Evolutionary conservation across 2,329 filamentous ascomycete species (phyloP), one percentile per base, ranked within the genome.

Genomic region (Colletotrichum zoysiae): DNA sequence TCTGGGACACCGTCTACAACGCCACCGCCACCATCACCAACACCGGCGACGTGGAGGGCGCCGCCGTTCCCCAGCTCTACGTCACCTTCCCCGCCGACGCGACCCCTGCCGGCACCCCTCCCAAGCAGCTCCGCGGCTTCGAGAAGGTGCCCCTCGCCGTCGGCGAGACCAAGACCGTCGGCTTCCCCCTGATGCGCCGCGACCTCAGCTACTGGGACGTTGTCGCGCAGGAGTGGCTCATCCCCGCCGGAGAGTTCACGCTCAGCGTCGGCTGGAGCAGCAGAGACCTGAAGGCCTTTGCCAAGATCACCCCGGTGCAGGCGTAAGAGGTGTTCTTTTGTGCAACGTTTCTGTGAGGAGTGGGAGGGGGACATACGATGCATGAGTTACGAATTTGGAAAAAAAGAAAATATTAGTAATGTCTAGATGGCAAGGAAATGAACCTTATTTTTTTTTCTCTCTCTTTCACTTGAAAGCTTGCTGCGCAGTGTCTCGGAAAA

Each of bases 1-100:
- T 91, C 33, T 90, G 86, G 83, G 82, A 86, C 9, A 80, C 79
- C 9, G 75, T 90, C n/a, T 84, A 82, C 71, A 85, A 79, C 53
- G 83, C 88, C 12, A 81, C 82, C 2, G 83, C 85, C 2, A 79
- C 82, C 1, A 76, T 91, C 7, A 80, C 78, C 46, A 91, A 91
- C 80, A 86, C 84, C 0, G 88, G 89, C 23, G 70, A 76, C 1
- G 77, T 88, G 0, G 76, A 79, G 30, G 88, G 87, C 35, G 83
- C 84, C 2, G 82, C 85, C 12, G 85, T 90, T 0, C 80, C 86
- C 2, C 88, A 91, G 78, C 79, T 91, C 1, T 90, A 90, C 76
- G 78, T 90, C n/a, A 74, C 76, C 6, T 80, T 85, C 78, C 81
- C 83, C 53, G 63, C 67, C 51, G 77, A 78, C 26, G 77, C 77